Conservation (phyloP, 2,329 filamentous ascomycete genomes). For the Alternaria arborescens region DNA sequence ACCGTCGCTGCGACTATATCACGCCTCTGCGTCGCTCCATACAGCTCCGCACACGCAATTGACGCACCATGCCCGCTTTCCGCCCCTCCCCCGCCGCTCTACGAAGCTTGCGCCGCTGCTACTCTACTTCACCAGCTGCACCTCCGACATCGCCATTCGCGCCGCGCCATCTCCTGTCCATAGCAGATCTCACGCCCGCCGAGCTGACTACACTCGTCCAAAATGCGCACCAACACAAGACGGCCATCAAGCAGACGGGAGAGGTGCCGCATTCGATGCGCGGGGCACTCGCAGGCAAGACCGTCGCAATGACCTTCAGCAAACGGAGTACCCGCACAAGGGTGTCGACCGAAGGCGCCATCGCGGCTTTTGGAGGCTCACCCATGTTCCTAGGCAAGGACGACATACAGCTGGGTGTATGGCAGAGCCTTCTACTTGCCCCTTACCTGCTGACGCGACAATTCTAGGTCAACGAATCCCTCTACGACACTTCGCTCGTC, state of each 20-base stretch:
- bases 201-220: constrained; percentile 85
- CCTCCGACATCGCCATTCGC: constrained; percentile 64
- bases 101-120: constrained; percentile 44
- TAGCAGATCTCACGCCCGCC: constrained; percentile 79
- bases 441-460: constrained; percentile 13
- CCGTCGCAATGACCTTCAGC: constrained; percentile 95
- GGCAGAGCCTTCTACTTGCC: constrained; percentile 35
- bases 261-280: constrained; percentile 67
- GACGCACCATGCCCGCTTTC: constrained; percentile 42
- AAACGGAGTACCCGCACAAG: constrained; percentile 94
- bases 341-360: constrained; percentile 90
- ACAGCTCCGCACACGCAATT: constrained; percentile 8
- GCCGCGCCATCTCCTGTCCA: constrained; percentile 90
- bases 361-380: constrained; percentile 87
- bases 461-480: constrained; percentile 81
- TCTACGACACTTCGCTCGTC: constrained; percentile 90
- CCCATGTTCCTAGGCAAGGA: constrained; percentile 97
- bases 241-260: constrained; percentile 73
- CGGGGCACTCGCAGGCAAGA: constrained; percentile 74
- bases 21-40: constrained; percentile 17
- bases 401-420: constrained; percentile 92
- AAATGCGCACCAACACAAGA: constrained; percentile 81
- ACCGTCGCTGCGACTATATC: constrained; percentile 13
- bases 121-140: constrained; percentile 46
- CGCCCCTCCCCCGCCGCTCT: constrained; percentile 41